Evolutionary conservation across 495 filamentous ascomycete species (phyloP).

Genomic region (Cryomyces antarcticus): DNA sequence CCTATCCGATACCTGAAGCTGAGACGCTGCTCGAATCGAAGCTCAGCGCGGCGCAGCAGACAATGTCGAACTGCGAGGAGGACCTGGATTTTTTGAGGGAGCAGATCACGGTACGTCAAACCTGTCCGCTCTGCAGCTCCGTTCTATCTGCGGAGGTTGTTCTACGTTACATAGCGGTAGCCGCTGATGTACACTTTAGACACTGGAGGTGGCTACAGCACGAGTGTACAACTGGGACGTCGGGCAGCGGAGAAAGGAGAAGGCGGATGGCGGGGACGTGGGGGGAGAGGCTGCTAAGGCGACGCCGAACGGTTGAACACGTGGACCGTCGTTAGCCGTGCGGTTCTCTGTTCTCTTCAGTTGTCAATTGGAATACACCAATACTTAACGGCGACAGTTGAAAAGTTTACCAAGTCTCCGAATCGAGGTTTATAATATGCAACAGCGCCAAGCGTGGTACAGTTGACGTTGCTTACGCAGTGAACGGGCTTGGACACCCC

Average conservation of each 20-base stretch:
- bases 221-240: constrained; percentile 99
- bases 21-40: constrained; percentile 60
- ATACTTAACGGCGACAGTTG: too few relatives aligned
- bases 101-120: constrained; percentile 66
- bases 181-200: constrained; percentile 28
- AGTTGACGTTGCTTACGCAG: too few relatives aligned
- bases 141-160: background rate
- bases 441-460: too few relatives aligned
- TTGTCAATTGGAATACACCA: too few relatives aligned
- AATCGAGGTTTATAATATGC: too few relatives aligned
- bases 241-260: constrained; percentile 80
- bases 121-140: background rate
- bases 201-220: constrained; percentile 87
- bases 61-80: constrained; percentile 72
- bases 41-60: constrained; percentile 56
- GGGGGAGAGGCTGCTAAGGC: background rate
- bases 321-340: too few relatives aligned
- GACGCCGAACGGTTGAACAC: background rate
- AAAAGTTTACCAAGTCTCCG: too few relatives aligned
- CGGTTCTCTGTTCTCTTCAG: too few relatives aligned
- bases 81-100: constrained; percentile 90
- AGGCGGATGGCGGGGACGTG: constrained; percentile 29
- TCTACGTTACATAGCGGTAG: background rate
- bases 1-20: constrained; percentile 80
- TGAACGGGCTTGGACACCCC: too few relatives aligned